Conservation (phyloP, 1,284 basidiomycete species). For the Leccinum fuscescens region DNA sequence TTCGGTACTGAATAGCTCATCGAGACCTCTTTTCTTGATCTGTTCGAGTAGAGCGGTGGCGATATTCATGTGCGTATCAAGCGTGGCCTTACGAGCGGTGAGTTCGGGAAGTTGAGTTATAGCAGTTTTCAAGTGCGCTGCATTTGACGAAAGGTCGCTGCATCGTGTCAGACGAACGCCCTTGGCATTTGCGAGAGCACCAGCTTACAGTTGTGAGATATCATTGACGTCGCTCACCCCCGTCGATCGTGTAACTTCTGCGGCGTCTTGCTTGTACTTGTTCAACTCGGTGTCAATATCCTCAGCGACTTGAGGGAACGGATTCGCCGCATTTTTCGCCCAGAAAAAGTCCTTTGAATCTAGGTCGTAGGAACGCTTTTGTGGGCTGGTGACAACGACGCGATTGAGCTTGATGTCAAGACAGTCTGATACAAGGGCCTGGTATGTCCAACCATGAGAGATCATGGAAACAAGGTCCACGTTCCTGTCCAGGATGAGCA, state of each 20-base stretch:
- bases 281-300: conserved; percentile 94
- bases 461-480: conserved; percentile 94
- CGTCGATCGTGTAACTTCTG: conserved; percentile 94
- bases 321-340: conserved; percentile 93
- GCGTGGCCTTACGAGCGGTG: conserved; percentile 92
- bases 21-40: conserved; percentile 93
- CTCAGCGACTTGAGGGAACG: conserved; percentile 98
- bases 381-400: conserved; percentile 74
- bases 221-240: conserved; percentile 97
- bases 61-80: conserved; percentile 99
- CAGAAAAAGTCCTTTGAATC: conserved; percentile 99
- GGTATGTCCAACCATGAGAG: conserved; percentile 99
- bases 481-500: conserved; percentile 93
- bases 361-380: conserved; percentile 92
- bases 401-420: conserved; percentile 97
- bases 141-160: conserved; percentile 90
- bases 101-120: conserved; percentile 98
- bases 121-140: conserved; percentile 93
- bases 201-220: conserved; percentile 82
- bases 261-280: conserved; percentile 95
- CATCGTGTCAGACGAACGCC: conserved; percentile 11
- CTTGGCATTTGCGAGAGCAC: not conserved
- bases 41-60: conserved; percentile 94
- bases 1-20: conserved; percentile 96
- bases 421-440: conserved; percentile 97